Evolutionary conservation across 148 eudicot species (phyloP).

Genomic region (Camellia granthamiana): DNA sequence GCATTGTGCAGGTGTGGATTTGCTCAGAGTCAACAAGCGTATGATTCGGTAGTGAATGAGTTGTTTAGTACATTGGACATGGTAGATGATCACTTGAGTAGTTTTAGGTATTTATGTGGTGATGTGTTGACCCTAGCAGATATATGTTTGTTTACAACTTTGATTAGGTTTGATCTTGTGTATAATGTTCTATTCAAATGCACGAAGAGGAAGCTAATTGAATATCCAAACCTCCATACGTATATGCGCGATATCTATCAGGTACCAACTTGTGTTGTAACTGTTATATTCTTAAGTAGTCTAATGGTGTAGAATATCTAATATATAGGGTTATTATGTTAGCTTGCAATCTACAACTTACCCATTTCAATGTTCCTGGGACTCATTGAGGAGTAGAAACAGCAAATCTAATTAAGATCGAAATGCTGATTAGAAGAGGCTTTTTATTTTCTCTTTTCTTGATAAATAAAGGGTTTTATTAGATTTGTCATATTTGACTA

Average conservation of each 20-base stretch:
- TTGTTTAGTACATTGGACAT: constrained; percentile 66
- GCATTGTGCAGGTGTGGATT: constrained; percentile 71
- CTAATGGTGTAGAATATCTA: neutral
- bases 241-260: constrained; percentile 85
- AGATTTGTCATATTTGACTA: neutral
- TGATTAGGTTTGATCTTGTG: constrained; percentile 91
- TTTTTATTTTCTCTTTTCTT: neutral
- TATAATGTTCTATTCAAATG: constrained; percentile 92
- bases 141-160: constrained; percentile 84
- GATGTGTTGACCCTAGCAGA: constrained; percentile 77
- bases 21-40: constrained; percentile 97
- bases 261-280: constrained; percentile 37
- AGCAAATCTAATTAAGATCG: neutral
- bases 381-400: neutral
- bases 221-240: constrained; percentile 73
- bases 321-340: neutral
- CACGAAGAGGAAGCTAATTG: constrained; percentile 91
- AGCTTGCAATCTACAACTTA: neutral
- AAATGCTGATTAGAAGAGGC: neutral
- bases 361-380: neutral
- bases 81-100: constrained; percentile 69
- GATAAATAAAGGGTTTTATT: neutral
- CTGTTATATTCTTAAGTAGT: neutral
- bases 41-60: constrained; percentile 63
- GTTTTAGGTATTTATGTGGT: constrained; percentile 76